phyloP scores from a whole-genome alignment of 176 grass and related monocot species.

The Ensete ventricosum region DNA sequence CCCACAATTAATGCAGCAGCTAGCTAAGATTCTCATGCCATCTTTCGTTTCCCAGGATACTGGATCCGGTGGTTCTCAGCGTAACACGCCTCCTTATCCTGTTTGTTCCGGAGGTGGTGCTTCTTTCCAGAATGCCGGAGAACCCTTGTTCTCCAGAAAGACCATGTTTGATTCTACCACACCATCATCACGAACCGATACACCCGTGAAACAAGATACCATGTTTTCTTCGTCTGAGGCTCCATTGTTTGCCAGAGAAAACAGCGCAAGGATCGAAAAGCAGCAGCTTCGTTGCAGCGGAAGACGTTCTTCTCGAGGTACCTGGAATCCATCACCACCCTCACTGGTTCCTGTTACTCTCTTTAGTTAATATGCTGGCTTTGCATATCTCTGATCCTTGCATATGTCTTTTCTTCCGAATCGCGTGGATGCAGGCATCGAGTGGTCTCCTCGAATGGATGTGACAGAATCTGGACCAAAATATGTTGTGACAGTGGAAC shows the following conservation, averaged over 20 bases:
- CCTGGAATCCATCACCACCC: not conserved
- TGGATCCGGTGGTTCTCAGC: too few species aligned
- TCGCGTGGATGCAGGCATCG: constrained; percentile 10
- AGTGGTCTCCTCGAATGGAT: constrained; percentile 43
- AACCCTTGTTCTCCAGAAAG: constrained; percentile 31
- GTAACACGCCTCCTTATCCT: not conserved
- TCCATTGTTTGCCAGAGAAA: constrained; percentile 31
- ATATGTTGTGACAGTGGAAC: constrained; percentile 31
- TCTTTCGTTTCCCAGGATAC: too few species aligned
- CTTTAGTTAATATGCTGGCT: too few species aligned
- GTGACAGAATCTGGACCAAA: constrained; percentile 20
- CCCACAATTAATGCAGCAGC: too few species aligned
- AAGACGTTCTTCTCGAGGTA: constrained; percentile 17
- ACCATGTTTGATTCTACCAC: constrained; percentile 12
- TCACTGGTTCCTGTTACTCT: too few species aligned
- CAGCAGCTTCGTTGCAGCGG: not conserved
- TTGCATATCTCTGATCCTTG: too few species aligned
- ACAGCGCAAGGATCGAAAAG: not conserved
- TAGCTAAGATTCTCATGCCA: too few species aligned
- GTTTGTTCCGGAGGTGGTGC: not conserved
- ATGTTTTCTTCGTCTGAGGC: not conserved
- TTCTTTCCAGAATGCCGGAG: not conserved
- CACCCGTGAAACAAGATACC: not conserved
- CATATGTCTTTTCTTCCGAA: too few species aligned
- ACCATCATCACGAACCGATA: not conserved